Conservation (phyloP, 2,329 filamentous ascomycete genomes). For the Talaromyces islandicus region DNA sequence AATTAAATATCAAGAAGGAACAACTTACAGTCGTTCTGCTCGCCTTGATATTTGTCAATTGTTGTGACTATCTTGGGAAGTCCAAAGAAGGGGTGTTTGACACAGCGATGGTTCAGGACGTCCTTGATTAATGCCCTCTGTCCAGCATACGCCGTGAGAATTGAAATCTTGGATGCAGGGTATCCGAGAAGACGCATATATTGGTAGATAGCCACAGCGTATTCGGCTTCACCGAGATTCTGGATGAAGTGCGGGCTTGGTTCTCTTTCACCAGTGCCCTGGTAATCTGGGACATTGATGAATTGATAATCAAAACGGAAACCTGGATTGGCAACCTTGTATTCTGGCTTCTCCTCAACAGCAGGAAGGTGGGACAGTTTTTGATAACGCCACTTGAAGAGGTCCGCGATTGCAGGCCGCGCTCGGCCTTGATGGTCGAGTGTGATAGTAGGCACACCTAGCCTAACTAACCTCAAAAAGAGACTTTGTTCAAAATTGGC, state of each 20-base stretch:
- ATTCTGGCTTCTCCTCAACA: constrained; percentile 64
- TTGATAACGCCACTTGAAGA: constrained; percentile 92
- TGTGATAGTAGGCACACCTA: constrained; percentile 85
- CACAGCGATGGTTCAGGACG: constrained; percentile 77
- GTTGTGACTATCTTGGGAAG: constrained; percentile 86
- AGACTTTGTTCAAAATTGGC: constrained; percentile 94
- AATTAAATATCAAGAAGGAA: constrained; percentile 20
- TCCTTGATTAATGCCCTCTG: constrained; percentile 84
- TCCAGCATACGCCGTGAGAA: constrained; percentile 89
- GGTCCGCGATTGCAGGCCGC: constrained; percentile 74
- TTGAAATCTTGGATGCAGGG: constrained; percentile 74
- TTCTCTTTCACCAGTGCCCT: constrained; percentile 79
- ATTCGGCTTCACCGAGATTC: constrained; percentile 94
- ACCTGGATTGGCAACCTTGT: constrained; percentile 76
- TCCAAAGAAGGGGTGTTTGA: constrained; percentile 76
- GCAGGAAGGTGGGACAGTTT: constrained; percentile 71
- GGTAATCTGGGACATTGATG: constrained; percentile 91
- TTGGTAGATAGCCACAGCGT: constrained; percentile 89
- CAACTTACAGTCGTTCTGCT: constrained; percentile 91
- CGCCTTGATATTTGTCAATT: constrained; percentile 97
- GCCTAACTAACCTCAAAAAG: constrained; percentile 81
- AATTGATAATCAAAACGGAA: constrained; percentile 96
- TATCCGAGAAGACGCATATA: constrained; percentile 97
- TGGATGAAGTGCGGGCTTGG: constrained; percentile 93
- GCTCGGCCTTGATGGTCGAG: constrained; percentile 93